Evolutionary conservation across 805 yeast genomes (phyloP).

Genomic region (Wickerhamiella brachini): DNA sequence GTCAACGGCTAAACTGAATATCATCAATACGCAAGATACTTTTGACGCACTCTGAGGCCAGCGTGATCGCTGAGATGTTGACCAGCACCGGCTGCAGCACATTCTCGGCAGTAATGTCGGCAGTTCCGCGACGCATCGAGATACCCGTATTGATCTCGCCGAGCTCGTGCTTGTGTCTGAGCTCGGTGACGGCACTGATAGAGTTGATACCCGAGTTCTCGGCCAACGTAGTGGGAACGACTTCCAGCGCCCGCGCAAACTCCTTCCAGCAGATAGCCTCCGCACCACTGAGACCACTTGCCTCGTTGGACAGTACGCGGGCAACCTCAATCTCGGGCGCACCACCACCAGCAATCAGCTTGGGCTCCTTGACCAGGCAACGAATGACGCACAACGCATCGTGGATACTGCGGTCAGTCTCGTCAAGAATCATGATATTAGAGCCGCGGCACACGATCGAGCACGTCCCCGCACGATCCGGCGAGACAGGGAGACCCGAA

Average conservation of each 20-base stretch:
- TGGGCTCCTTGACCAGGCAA: slow-evolving; percentile 77
- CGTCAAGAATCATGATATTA: slow-evolving; percentile 77
- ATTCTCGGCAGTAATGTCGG: slow-evolving; percentile 85
- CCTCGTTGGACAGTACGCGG: slow-evolving; percentile 55
- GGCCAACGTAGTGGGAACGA: slow-evolving; percentile 85
- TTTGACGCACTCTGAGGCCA: slow-evolving; percentile 94
- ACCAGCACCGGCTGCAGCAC: slow-evolving; percentile 94
- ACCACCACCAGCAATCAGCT: slow-evolving; percentile 96
- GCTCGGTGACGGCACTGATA: slow-evolving; percentile 79
- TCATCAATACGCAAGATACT: slow-evolving; percentile 94
- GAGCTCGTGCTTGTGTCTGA: slow-evolving; percentile 77
- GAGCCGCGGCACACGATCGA: slow-evolving; percentile 94
- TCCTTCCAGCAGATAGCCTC: slow-evolving; percentile 87
- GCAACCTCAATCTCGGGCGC: slow-evolving; percentile 93
- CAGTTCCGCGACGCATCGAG: slow-evolving; percentile 84
- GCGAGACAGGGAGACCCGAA: slow-evolving; percentile 55
- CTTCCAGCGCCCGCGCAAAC: slow-evolving; percentile 82
- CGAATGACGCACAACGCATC: slow-evolving; percentile 92
- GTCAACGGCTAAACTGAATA: slow-evolving; percentile 78
- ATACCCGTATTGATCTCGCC: slow-evolving; percentile 95
- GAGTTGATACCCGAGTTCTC: slow-evolving; percentile 92
- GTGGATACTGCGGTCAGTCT: slow-evolving; percentile 92
- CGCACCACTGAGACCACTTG: slow-evolving; percentile 57
- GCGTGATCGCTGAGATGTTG: slow-evolving; percentile 80
- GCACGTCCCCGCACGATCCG: slow-evolving; percentile 29